Evolutionary conservation across 495 filamentous ascomycete species (phyloP), one percentile per base, ranked within the genome.

Genomic region (Coniosporium apollinis): DNA sequence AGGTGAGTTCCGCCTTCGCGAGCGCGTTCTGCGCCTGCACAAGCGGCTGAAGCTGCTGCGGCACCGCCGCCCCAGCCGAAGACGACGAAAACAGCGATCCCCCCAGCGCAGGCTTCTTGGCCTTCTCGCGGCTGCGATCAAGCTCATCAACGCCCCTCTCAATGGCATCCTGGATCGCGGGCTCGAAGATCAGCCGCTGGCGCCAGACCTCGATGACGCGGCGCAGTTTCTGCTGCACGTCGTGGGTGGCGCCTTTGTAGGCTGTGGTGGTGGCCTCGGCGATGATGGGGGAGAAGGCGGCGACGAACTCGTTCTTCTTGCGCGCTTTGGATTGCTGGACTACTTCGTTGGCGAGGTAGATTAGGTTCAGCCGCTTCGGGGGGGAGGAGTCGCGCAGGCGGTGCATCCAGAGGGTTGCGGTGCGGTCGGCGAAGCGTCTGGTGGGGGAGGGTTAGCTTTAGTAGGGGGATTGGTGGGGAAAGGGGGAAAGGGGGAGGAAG

Each of bases 331-430:
- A 92, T 51, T 94, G 87, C 50, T 99, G 89, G 16, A 78, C 76
- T 28, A 99, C 82, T 64, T 99, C 89, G 61, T 99, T 99, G 32
- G 85, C 86, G 25, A 99, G 74, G 53, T 96, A 96, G 31, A 99
- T 72, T 45, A 96, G 68, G 47, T 80, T 94, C 33, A 99, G 63
- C 44, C 82, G 74, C 56, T 93, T 94, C 32, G 74, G 70, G 24
- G 79, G 71, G 10, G 72, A 65, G 0, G 84, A 80, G 39, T 94
- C 85, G 47, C 80, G 86, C 39, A 99, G 59, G 47, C 80, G 74
- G 41, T 85, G 75, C 22, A 92, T 60, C 91, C 89, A 96, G 26
- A 94, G 61, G 47, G 83, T 75, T 11, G 76, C 84, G 7, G 82
- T 94, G 28, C 78, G 72, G 37, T 89, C 76, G 37, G 91, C 86